These are phyloP conservation scores for Neopestalotiopsis clavispora DNA, from an alignment of 2,329 filamentous ascomycete genomes.

Conservation along the genomic window DNA sequence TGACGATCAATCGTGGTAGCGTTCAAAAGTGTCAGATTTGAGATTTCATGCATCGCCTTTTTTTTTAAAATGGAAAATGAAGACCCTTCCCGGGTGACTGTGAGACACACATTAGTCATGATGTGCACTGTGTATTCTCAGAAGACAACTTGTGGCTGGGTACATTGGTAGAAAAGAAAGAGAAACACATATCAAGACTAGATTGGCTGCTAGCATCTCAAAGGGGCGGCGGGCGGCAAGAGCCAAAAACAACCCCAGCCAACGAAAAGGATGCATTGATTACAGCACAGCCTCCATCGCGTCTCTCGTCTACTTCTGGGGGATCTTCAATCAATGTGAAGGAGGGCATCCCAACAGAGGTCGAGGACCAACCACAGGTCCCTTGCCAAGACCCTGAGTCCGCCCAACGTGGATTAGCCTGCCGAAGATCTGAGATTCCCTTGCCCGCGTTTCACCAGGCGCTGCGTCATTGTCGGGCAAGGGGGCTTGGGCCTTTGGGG, in stretches of 20 bases:
- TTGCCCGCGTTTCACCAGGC: slow-evolving; percentile 12
- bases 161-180: neutral
- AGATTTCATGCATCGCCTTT: neutral
- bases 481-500: neutral
- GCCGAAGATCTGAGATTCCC: slow-evolving; percentile 7
- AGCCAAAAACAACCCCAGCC: neutral
- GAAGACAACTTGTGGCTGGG: neutral
- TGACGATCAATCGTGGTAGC: neutral
- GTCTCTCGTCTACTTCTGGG: neutral
- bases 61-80: neutral
- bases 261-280: neutral
- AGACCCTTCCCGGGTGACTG: too few species aligned
- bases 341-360: neutral
- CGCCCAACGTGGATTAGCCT: neutral
- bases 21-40: neutral
- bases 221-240: neutral
- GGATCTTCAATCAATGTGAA: neutral
- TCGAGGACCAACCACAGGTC: neutral
- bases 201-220: neutral
- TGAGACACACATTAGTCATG: too few species aligned
- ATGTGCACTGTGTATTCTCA: too few species aligned
- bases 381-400: slow-evolving; percentile 2
- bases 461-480: slow-evolving; percentile 11
- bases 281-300: neutral
- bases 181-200: neutral